Conservation (phyloP, 2,329 filamentous ascomycete genomes). For the Xylariaceae sp. region DNA sequence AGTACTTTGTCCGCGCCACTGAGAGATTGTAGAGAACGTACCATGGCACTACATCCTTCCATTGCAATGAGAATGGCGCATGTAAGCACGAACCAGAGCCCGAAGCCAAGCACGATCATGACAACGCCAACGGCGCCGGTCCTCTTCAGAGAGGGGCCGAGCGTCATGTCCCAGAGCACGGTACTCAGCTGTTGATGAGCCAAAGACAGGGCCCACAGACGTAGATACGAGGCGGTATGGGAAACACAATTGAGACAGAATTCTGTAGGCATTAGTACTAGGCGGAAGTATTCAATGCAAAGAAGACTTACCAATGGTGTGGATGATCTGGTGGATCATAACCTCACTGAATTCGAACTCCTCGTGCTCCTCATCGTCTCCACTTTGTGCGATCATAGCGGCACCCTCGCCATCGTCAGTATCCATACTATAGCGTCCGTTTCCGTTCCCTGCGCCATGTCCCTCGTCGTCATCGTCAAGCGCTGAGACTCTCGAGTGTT, state of each 20-base stretch:
- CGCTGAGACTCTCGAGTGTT: constrained; percentile 82
- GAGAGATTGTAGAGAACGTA: constrained; percentile 14
- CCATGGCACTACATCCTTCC: constrained; percentile 79
- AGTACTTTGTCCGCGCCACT: constrained; percentile 5
- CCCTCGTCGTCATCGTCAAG: constrained; percentile 76
- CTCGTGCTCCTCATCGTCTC: constrained; percentile 78
- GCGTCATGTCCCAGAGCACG: constrained; percentile 95
- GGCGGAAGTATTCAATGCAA: not conserved
- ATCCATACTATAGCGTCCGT: constrained; percentile 63
- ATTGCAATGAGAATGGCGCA: constrained; percentile 73
- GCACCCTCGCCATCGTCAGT: constrained; percentile 64
- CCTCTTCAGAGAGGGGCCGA: constrained; percentile 69
- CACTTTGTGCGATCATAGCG: constrained; percentile 39
- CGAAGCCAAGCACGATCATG: constrained; percentile 78
- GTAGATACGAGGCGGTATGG: constrained; percentile 96
- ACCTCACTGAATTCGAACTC: constrained; percentile 97
- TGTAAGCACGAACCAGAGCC: constrained; percentile 84
- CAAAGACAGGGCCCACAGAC: constrained; percentile 94
- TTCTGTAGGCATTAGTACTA: constrained; percentile 49
- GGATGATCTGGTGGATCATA: constrained; percentile 99
- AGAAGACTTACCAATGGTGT: constrained; percentile 78
- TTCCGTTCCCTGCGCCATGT: constrained; percentile 52
- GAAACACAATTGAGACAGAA: constrained; percentile 99
- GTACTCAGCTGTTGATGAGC: constrained; percentile 96
- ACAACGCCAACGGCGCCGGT: constrained; percentile 68